Conservation (phyloP, 1,139 yeast genomes). For the Zygoascus meyerae region DNA sequence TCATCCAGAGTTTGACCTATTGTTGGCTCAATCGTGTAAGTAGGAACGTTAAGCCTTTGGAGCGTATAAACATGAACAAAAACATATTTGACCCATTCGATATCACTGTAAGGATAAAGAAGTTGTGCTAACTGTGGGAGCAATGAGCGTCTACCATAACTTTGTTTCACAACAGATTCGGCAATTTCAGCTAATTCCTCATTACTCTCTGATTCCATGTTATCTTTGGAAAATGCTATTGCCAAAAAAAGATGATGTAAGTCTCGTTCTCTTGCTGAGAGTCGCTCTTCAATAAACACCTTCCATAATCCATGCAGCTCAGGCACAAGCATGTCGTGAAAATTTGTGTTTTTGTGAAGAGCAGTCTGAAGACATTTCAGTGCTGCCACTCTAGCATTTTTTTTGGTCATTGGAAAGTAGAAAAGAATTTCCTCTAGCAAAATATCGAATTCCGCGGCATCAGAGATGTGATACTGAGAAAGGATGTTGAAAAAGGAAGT, state of each 20-base stretch:
- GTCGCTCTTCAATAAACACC: slow-evolving; percentile 51
- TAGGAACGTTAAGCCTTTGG: slow-evolving; percentile 50
- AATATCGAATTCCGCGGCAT: slow-evolving; percentile 1
- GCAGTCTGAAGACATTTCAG: neutral
- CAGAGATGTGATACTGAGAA: neutral
- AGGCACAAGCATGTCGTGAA: slow-evolving; percentile 7
- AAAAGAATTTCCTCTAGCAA: slow-evolving; percentile 4
- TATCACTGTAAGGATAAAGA: slow-evolving; percentile 39
- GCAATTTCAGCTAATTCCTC: slow-evolving; percentile 15
- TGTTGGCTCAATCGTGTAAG: slow-evolving; percentile 56
- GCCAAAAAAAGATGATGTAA: slow-evolving; percentile 55
- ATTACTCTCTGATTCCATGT: slow-evolving; percentile 24
- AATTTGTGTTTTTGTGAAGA: slow-evolving; percentile 5
- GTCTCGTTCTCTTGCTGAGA: slow-evolving; percentile 59
- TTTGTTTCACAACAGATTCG: slow-evolving; percentile 32
- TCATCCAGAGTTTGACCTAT: slow-evolving; percentile 48
- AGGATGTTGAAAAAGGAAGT: slow-evolving; percentile 6
- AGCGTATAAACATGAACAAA: slow-evolving; percentile 44
- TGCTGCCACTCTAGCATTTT: slow-evolving; percentile 2
- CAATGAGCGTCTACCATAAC: slow-evolving; percentile 63
- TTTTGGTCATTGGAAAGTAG: slow-evolving; percentile 9
- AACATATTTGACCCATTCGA: slow-evolving; percentile 51
- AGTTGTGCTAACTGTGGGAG: slow-evolving; percentile 52
- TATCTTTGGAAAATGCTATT: slow-evolving; percentile 36
- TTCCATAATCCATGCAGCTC: slow-evolving; percentile 44